phyloP scores from a whole-genome alignment of 495 filamentous ascomycete species.

The Paragyromitra xinjiangensis region DNA sequence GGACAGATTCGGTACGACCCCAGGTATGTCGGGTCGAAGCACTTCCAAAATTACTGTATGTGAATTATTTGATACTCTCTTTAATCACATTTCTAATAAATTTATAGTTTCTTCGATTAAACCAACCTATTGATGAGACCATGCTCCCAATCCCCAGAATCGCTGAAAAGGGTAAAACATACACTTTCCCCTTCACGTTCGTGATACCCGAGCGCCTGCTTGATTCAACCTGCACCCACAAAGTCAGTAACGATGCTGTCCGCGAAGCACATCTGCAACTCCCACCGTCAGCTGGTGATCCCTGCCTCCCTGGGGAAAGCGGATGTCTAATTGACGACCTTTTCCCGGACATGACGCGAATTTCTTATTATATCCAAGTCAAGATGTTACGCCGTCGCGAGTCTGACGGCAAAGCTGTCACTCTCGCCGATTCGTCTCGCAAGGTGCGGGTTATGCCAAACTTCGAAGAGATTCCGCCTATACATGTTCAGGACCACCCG shows the following conservation, averaged over 20 bases:
- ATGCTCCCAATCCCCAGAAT: conserved; percentile 75
- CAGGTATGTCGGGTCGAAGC: conserved; percentile 59
- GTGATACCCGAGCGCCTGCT: conserved; percentile 79
- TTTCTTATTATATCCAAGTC: conserved; percentile 77
- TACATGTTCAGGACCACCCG: conserved; percentile 69
- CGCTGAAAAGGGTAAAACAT: conserved; percentile 70
- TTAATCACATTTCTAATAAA: conserved; percentile 59
- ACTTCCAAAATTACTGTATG: conserved; percentile 61
- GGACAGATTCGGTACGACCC: conserved; percentile 59
- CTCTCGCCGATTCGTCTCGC: conserved; percentile 65
- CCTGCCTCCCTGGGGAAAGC: conserved; percentile 61
- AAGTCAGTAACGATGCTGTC: conserved; percentile 66
- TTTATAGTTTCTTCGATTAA: conserved; percentile 75
- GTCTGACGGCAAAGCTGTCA: conserved; percentile 41
- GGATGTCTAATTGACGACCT: conserved; percentile 77
- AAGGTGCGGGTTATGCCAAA: conserved; percentile 82
- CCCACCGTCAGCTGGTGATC: conserved; percentile 81
- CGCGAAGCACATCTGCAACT: conserved; percentile 77
- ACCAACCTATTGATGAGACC: conserved; percentile 76
- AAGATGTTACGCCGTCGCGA: conserved; percentile 60
- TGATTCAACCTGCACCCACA: conserved; percentile 70
- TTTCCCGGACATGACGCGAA: conserved; percentile 78
- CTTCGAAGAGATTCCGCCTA: conserved; percentile 76
- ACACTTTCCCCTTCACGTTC: conserved; percentile 86
- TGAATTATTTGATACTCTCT: conserved; percentile 61